A percentile compares a stretch with the other conserved stretches of the same genome.
phyloP scores from a whole-genome alignment of 2,329 filamentous ascomycete genomes.

The Aureobasidium sp. region DNA sequence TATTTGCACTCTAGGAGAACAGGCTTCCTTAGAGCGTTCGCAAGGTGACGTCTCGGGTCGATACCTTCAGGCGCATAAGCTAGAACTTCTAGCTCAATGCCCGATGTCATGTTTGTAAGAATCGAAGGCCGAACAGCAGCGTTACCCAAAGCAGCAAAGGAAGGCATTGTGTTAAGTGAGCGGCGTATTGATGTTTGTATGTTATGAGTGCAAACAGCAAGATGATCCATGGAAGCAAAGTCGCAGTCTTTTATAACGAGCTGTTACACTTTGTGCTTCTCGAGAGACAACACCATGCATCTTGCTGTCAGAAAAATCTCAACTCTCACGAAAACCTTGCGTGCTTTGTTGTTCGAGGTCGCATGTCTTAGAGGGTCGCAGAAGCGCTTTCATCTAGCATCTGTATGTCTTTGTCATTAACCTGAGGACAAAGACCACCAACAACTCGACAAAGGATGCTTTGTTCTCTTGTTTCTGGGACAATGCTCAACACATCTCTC shows the following conservation, averaged over 20 bases:
- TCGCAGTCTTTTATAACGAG: too few relatives aligned
- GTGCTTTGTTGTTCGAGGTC: not conserved
- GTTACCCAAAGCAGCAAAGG: not conserved
- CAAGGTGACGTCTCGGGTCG: not conserved
- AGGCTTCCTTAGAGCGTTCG: not conserved
- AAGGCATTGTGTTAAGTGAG: not conserved
- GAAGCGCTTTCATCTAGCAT: not conserved
- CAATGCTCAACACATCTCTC: not conserved
- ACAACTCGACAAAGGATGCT: not conserved
- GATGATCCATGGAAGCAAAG: not conserved
- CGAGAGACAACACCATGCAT: not conserved
- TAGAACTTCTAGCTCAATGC: not conserved
- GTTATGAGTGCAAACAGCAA: not conserved
- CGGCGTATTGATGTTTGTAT: not conserved
- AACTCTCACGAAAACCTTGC: too few relatives aligned
- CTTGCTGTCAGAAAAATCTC: not conserved
- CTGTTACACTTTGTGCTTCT: too few relatives aligned
- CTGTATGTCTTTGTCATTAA: not conserved
- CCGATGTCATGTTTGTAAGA: not conserved
- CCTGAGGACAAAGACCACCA: not conserved
- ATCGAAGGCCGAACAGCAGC: conserved; percentile 1
- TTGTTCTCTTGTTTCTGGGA: not conserved
- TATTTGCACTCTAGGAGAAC: not conserved
- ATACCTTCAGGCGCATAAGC: not conserved
- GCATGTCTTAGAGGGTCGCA: not conserved